Evolutionary conservation across 2,329 filamentous ascomycete genomes (phyloP).

Genomic region (Neoascochyta sp.): DNA sequence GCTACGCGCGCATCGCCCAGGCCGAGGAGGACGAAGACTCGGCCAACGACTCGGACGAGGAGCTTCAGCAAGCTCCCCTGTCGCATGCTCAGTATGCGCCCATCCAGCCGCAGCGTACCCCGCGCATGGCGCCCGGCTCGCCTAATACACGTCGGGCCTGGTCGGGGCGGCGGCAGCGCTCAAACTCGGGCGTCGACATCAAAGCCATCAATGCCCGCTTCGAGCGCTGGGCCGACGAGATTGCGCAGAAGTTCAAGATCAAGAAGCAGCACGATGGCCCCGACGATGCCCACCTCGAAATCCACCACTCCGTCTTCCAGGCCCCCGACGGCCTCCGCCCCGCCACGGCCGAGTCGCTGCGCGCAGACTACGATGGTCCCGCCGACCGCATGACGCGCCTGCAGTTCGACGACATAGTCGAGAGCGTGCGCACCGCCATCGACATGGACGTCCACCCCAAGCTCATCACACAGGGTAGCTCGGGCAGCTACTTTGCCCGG

Average conservation of each 20-base stretch:
- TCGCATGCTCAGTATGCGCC: slow-evolving; percentile 45
- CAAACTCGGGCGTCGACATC: slow-evolving; percentile 90
- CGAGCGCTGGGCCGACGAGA: slow-evolving; percentile 96
- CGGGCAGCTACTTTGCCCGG: slow-evolving; percentile 94
- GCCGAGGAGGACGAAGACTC: slow-evolving; percentile 49
- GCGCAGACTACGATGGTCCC: slow-evolving; percentile 52
- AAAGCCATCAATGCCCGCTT: slow-evolving; percentile 96
- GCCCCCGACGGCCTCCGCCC: slow-evolving; percentile 83
- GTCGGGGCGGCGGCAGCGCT: slow-evolving; percentile 52
- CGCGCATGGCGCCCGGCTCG: slow-evolving; percentile 41
- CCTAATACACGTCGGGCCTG: slow-evolving; percentile 26
- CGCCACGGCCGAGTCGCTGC: slow-evolving; percentile 69
- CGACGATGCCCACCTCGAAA: slow-evolving; percentile 81
- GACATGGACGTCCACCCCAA: slow-evolving; percentile 87
- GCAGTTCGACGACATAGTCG: slow-evolving; percentile 83
- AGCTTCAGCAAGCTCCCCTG: slow-evolving; percentile 35
- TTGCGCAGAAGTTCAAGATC: slow-evolving; percentile 94
- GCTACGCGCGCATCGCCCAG: slow-evolving; percentile 52
- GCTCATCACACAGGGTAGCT: slow-evolving; percentile 96
- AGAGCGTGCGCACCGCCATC: slow-evolving; percentile 87
- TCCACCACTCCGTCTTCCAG: slow-evolving; percentile 96
- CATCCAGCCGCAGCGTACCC: slow-evolving; percentile 45
- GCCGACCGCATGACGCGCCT: slow-evolving; percentile 68
- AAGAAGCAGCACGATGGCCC: slow-evolving; percentile 68
- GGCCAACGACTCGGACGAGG: slow-evolving; percentile 41